Percentiles rank a stretch among this genome's conserved stretches.
These are phyloP conservation scores for Monascus purpureus DNA, from an alignment of 495 filamentous ascomycete genomes.

Conservation along the genomic window DNA sequence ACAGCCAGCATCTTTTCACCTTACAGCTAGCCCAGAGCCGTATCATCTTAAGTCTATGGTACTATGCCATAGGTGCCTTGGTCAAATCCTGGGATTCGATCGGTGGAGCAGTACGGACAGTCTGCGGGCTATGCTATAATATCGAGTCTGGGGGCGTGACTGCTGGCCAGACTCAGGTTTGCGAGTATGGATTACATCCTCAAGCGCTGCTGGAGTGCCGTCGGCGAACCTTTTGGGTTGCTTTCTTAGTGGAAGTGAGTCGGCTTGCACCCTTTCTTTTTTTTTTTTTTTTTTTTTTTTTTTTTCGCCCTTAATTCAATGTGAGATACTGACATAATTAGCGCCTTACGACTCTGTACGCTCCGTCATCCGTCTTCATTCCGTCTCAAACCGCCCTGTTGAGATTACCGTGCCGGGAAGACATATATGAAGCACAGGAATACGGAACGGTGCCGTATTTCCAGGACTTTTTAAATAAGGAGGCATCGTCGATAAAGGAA, in stretches of 20 bases:
- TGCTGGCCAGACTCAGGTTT: slow-evolving; percentile 24
- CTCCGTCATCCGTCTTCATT: slow-evolving; percentile 24
- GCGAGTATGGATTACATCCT: slow-evolving; percentile 43
- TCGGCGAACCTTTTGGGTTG: slow-evolving; percentile 53
- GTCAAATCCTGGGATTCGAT: slow-evolving; percentile 45
- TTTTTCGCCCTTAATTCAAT: slow-evolving; percentile 2
- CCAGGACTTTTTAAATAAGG: slow-evolving; percentile 30
- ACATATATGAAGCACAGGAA: slow-evolving; percentile 41
- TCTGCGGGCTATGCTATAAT: slow-evolving; percentile 43
- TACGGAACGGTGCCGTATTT: slow-evolving; percentile 41
- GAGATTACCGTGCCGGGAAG: slow-evolving; percentile 44
- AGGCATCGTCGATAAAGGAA: slow-evolving; percentile 10
- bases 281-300: slow-evolving; percentile 2
- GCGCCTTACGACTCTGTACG: slow-evolving; percentile 44
- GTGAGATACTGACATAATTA: slow-evolving; percentile 8
- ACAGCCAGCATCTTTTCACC: slow-evolving; percentile 32
- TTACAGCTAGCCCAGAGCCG: slow-evolving; percentile 49
- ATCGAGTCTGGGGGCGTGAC: slow-evolving; percentile 42
- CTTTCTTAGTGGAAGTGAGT: slow-evolving; percentile 48
- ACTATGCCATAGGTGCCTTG: slow-evolving; percentile 40
- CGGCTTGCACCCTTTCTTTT: too few relatives aligned
- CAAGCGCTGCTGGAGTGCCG: slow-evolving; percentile 48
- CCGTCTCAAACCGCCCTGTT: slow-evolving; percentile 45
- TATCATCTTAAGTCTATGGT: slow-evolving; percentile 49
- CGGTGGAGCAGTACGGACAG: slow-evolving; percentile 43